Base-by-base conservation (phyloP, 805 yeast species). In the Monosporozyma yasuniensis region DNA sequence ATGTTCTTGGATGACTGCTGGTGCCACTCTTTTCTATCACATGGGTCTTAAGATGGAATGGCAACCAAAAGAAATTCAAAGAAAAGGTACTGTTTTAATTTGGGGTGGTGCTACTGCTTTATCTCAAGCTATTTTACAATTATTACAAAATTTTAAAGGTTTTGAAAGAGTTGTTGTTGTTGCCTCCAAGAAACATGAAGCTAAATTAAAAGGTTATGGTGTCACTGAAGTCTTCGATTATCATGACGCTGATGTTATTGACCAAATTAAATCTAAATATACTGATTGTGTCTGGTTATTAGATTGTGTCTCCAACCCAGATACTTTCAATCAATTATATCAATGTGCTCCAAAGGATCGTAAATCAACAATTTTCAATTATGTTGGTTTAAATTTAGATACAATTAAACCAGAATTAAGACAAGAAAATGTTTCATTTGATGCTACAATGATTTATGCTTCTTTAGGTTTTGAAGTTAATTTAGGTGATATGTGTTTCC, bases 21-120 rank as follows among this genome's bases (percentile, higher is more conserved):
- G 72, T 18, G 59, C 60, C 50, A 67, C 72, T 14, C 70, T 69
- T 46, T 56, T 57, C 50, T 58, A 65, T 37, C 50, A 67, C 34
- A 45, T 59, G 19, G 49, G 47, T 5, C 44, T 49, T 8, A 53
- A 58, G 37, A 44, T 59, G 41, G 54, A 49, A 14, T 59, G 63
- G 63, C 52, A 53, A 42, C 57, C 56, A 28, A 38, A 50, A 18
- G 11, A 54, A 3, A 54, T 57, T 4, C 69, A 70, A 46, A 51
- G 54, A 12, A 69, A 68, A 42, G 68, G 68, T 50, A 66, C 67
- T 50, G 56, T 80, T 25, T 60, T 80, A 43, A 69, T 80, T 44
- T 78, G 83, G 81, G 82, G 83, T 58, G 89, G 84, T 54, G 78
- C 87, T n/a, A 73, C 84, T 22, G 73, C 83, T 14, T 72, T 81